Evolutionary conservation across 169 alveolate species (phyloP).

Genomic region (Eimeria maxima): DNA sequence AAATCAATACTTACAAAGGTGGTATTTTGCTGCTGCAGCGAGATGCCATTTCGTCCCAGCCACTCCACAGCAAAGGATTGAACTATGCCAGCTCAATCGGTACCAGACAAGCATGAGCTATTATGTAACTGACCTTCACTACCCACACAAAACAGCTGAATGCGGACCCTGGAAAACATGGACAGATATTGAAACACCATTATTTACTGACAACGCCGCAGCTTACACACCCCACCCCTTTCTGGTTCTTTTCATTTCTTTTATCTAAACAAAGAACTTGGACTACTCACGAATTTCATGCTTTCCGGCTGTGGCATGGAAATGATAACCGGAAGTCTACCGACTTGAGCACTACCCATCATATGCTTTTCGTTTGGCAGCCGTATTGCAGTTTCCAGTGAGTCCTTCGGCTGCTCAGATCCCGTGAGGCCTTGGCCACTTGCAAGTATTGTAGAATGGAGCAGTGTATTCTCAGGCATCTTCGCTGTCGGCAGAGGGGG

Average conservation of each 20-base stretch:
- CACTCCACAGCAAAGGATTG: not conserved
- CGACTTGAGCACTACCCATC: not conserved
- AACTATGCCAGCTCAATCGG: not conserved
- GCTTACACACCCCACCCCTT: not conserved
- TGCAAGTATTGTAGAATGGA: not conserved
- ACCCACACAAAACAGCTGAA: not conserved
- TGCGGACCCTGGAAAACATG: not conserved
- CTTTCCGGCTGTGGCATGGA: not conserved
- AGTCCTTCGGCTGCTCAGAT: not conserved
- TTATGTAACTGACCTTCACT: not conserved
- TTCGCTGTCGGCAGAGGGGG: not conserved
- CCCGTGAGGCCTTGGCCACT: not conserved
- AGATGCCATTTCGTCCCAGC: not conserved
- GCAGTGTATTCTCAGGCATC: not conserved
- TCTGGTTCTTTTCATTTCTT: not conserved
- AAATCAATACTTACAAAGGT: not conserved
- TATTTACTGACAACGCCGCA: not conserved
- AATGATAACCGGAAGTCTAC: slow-evolving; percentile 35
- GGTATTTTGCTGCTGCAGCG: not conserved
- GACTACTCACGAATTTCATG: slow-evolving; percentile 50
- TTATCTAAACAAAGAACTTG: not conserved
- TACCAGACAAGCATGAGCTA: not conserved
- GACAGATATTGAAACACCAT: not conserved
- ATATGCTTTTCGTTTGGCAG: not conserved
- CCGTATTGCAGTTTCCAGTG: not conserved